Evolutionary conservation across 768 basidiomycete genomes (phyloP), one percentile per base, ranked within the genome.

Genomic region (Termitomyces sp.): DNA sequence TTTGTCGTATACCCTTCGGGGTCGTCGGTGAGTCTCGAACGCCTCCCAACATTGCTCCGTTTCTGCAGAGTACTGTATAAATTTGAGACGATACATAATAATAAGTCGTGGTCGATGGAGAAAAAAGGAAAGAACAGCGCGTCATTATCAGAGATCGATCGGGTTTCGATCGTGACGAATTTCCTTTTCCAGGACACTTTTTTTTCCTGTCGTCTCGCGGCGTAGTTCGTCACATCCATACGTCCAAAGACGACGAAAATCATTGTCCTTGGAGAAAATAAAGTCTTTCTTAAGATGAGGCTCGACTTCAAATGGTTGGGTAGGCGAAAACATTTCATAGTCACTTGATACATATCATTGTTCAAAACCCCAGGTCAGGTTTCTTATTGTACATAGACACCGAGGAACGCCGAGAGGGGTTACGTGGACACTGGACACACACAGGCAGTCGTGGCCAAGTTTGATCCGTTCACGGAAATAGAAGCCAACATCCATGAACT

Each of bases 1-100:
- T 46, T 56, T 56, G 55, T 47, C 55, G 43, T 47, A 47, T 56
- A 56, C 55, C 55, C 55, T 33, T 56, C 46, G 46, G 55, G 55
- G n/a, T 40, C 20, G 20, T 41, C 18, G 30, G 26, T 6, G 51
- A 53, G 52, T 54, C 53, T 54, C 30, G 38, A 53, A 23, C 14
- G 20, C 28, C 38, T 30, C n/a, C 18, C n/a, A 43, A 47, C 16
- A 33, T 28, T 36, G 30, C 18, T 18, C 55, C 55, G 35, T 20
- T 46, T 35, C n/a, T 56, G 43, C 35, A 14, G 44, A 46, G 43
- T 40, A 10, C 13, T n/a, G 35, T 10, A n/a, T 7, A 26, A 44
- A 47, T 33, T 14, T 12, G 35, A 36, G 43, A 16, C 3, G 20
- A 44, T n/a, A 23, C 23, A 23, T 23, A 54, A 4, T 12, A 7